Base-by-base conservation (phyloP, 192 early-diverging fungal species). In the Pilobolus umbonatus region DNA sequence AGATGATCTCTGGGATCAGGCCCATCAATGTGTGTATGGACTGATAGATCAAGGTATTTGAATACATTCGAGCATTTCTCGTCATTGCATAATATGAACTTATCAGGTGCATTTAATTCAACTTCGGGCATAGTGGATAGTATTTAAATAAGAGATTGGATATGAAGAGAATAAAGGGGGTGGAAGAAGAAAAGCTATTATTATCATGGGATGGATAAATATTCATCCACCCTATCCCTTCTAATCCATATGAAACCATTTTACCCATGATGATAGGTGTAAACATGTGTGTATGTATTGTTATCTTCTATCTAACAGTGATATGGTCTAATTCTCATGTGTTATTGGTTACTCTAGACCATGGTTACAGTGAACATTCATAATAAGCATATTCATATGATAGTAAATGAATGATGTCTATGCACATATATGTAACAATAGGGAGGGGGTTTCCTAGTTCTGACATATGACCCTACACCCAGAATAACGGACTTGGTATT, bases 1-100 rank as follows among this genome's bases (percentile, higher is more conserved):
- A 68, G 32, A 32, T 68, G 67, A 42, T 68, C 67, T 32, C 67
- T 46, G 24, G 67, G 60, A 44, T 57, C 60, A 17, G 60, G 55
- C 31, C 54, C 67, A 17, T 53, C 52, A 22, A 63, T 42, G 3
- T 49, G 25, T 5, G 56, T 54, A 29, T 63, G 60, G 10, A 69
- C 45, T 28, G 56, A 50, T 14, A 39, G 30, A 24, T 68, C 67
- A n/a, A 68, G 24, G 29, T 59, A 57, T 31, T 65, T 65, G 29
- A 44, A 65, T 15, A 30, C 24, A 11, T 35, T 52, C 4, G 56
- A 59, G 22, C 64, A 65, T 32, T 65, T 51, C 25, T 57, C 46
- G 25, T 59, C 42, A 52, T 65, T 59, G 29, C 64, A 65, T 11
- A 52, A 9, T 29, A 42, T 58, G 59, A 59, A 65, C 5, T 36